Percentiles rank a stretch among this genome's conserved stretches.
Evolutionary conservation across 176 grass and related monocot species (phyloP).

Genomic region (Aegilops longissima): DNA sequence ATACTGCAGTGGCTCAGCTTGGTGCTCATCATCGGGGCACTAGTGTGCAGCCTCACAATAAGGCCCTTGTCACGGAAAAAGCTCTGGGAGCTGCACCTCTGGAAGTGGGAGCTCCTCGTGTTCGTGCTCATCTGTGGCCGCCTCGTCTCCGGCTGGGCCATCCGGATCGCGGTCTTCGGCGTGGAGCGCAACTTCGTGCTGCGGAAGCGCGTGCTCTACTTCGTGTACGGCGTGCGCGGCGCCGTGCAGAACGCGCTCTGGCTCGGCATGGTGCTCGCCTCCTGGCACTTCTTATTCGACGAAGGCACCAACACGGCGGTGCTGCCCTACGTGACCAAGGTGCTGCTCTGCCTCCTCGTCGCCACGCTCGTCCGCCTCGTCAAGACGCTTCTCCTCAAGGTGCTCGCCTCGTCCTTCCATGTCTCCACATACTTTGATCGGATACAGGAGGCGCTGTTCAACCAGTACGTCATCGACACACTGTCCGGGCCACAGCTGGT

Average conservation of each 20-base stretch:
- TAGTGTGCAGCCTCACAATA: constrained; percentile 47
- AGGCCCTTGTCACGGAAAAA: constrained; percentile 12
- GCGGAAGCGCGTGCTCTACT: constrained; percentile 74
- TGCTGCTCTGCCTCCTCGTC: constrained; percentile 70
- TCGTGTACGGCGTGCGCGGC: constrained; percentile 69
- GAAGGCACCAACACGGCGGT: constrained; percentile 34
- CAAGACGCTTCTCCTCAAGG: constrained; percentile 80
- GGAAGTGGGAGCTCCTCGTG: constrained; percentile 72
- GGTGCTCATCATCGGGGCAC: constrained; percentile 53
- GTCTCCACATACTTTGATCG: constrained; percentile 77
- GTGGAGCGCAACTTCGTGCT: constrained; percentile 77
- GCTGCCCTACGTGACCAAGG: constrained; percentile 60
- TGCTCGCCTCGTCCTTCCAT: constrained; percentile 79
- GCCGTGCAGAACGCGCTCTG: constrained; percentile 65
- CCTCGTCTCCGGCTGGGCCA: constrained; percentile 66
- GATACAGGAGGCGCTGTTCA: constrained; percentile 78
- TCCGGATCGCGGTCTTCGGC: constrained; percentile 53
- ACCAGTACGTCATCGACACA: constrained; percentile 69
- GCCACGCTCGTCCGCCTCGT: constrained; percentile 58
- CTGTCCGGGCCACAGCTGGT: constrained; percentile 69
- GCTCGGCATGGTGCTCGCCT: constrained; percentile 62
- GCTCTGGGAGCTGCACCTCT: constrained; percentile 49
- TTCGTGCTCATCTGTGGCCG: constrained; percentile 75
- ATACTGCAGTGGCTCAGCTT: constrained; percentile 69
- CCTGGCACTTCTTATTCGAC: constrained; percentile 71